Percentiles rank a stretch among this genome's conserved stretches.
phyloP scores from a whole-genome alignment of 2,329 filamentous ascomycete genomes.

The Geosmithia morbida region DNA sequence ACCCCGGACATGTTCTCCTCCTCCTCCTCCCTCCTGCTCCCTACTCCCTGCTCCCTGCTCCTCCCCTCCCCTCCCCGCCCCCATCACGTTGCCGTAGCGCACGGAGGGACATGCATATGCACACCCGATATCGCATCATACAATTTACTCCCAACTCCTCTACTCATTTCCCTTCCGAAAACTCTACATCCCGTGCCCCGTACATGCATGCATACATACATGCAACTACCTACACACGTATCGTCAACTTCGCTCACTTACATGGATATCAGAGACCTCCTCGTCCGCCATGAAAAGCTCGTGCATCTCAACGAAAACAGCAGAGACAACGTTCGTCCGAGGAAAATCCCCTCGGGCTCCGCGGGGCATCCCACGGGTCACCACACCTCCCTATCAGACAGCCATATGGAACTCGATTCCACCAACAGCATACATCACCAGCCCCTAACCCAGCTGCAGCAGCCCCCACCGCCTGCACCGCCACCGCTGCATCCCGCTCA shows the following conservation, averaged over 20 bases:
- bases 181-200: neutral
- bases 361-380: slow-evolving; percentile 12
- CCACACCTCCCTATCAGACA: slow-evolving; percentile 31
- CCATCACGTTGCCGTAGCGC: neutral
- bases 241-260: slow-evolving; percentile 19
- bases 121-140: neutral
- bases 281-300: slow-evolving; percentile 50
- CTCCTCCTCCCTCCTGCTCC: neutral
- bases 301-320: slow-evolving; percentile 46
- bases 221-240: neutral
- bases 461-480: slow-evolving; percentile 2
- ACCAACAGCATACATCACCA: slow-evolving; percentile 15
- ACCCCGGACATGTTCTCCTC: slow-evolving; percentile 1
- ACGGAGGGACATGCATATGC: too few species aligned
- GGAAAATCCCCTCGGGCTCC: slow-evolving; percentile 32
- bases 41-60: neutral
- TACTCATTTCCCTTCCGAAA: neutral
- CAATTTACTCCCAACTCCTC: neutral
- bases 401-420: slow-evolving; percentile 29
- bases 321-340: slow-evolving; percentile 35
- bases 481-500: slow-evolving; percentile 14
- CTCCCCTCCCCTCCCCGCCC: neutral
- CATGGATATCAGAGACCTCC: slow-evolving; percentile 50
- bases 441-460: slow-evolving; percentile 7
- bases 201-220: neutral